Conservation (phyloP, 2,329 filamentous ascomycete genomes). For the Zasmidium cellare region DNA sequence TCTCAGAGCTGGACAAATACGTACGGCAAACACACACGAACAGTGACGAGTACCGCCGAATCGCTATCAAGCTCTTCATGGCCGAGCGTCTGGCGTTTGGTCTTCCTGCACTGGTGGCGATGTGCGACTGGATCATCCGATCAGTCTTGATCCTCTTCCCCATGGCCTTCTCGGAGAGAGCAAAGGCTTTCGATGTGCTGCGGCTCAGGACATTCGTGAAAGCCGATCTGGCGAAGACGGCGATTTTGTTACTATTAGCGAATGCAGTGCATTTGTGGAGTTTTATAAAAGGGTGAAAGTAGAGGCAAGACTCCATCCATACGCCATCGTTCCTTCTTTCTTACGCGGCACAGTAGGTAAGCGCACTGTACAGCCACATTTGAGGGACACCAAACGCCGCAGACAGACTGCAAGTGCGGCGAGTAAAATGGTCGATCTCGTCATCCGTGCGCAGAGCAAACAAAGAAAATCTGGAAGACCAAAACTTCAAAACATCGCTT, state of each 20-base stretch:
- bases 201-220: slow-evolving; percentile 22
- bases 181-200: slow-evolving; percentile 26
- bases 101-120: slow-evolving; percentile 35
- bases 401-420: not conserved
- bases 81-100: slow-evolving; percentile 43
- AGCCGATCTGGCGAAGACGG: slow-evolving; percentile 21
- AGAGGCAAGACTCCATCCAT: not conserved
- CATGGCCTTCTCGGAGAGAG: slow-evolving; percentile 26
- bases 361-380: not conserved
- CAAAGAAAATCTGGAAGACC: not conserved
- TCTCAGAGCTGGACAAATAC: slow-evolving; percentile 43
- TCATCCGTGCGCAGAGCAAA: not conserved
- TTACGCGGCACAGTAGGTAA: not conserved
- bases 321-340: not conserved
- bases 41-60: slow-evolving; percentile 38
- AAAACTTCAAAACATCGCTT: not conserved
- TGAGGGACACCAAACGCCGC: not conserved
- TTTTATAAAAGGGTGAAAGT: slow-evolving; percentile 28
- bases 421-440: not conserved
- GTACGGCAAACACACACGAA: slow-evolving; percentile 27
- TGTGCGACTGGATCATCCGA: slow-evolving; percentile 29
- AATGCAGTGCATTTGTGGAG: slow-evolving; percentile 35
- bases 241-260: slow-evolving; percentile 21
- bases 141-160: slow-evolving; percentile 21
- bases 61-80: slow-evolving; percentile 42